Percentiles rank a stretch among this genome's conserved stretches.
phyloP scores from a whole-genome alignment of 2,329 filamentous ascomycete species.

The Dryadomyces quercus-mongolicae region DNA sequence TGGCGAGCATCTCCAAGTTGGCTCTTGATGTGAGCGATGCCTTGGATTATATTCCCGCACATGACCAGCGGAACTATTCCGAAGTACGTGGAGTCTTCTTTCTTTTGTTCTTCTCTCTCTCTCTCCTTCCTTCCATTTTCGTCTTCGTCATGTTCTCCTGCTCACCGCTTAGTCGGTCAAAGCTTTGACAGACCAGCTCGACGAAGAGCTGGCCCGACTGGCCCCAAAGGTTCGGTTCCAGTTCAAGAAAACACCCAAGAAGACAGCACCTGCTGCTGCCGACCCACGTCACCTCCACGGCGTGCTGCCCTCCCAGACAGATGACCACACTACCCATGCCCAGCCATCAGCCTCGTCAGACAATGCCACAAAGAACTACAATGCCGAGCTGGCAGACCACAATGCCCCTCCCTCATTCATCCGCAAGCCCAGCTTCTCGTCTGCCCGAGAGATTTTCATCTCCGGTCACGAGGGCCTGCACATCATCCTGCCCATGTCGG shows the following conservation, averaged over 20 bases:
- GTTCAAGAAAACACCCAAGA: slow-evolving; percentile 43
- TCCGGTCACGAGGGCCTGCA: slow-evolving; percentile 55
- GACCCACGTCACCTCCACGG: slow-evolving; percentile 27
- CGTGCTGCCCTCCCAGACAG: slow-evolving; percentile 2
- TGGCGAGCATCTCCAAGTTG: slow-evolving; percentile 67
- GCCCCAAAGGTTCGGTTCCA: slow-evolving; percentile 71
- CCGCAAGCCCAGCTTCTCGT: slow-evolving; percentile 52
- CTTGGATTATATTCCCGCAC: slow-evolving; percentile 68
- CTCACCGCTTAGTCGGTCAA: slow-evolving; percentile 55
- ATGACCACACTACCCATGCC: slow-evolving; percentile 22
- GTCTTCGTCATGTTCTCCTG: background rate
- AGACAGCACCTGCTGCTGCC: slow-evolving; percentile 15
- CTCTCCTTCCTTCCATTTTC: too few relatives aligned
- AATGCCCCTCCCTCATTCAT: slow-evolving; percentile 26
- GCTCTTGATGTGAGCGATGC: slow-evolving; percentile 80
- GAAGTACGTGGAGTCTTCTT: slow-evolving; percentile 40
- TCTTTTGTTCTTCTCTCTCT: background rate
- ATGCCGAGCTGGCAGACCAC: slow-evolving; percentile 36
- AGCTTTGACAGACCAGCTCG: slow-evolving; percentile 64
- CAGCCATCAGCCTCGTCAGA: slow-evolving; percentile 19
- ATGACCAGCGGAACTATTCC: slow-evolving; percentile 79
- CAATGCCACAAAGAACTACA: slow-evolving; percentile 36
- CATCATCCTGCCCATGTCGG: slow-evolving; percentile 63
- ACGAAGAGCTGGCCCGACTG: slow-evolving; percentile 53
- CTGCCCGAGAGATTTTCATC: slow-evolving; percentile 50